Evolutionary conservation across 768 basidiomycete genomes (phyloP).

Genomic region (Naganishia vishniacii): DNA sequence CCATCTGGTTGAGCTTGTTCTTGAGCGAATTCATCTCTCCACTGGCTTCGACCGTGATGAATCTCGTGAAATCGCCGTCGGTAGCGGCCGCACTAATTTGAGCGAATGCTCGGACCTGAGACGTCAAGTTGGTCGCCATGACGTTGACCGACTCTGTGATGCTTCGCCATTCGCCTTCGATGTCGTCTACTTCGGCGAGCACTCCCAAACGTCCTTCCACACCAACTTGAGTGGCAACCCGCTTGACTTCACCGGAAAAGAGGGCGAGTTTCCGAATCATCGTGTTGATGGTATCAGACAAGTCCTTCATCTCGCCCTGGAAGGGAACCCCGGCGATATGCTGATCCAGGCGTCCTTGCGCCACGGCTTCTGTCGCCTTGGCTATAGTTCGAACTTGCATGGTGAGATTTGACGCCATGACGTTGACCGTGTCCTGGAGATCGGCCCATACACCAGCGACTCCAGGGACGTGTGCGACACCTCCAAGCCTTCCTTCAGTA

Average conservation of each 20-base stretch:
- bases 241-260: conserved; percentile 77
- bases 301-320: conserved; percentile 88
- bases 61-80: conserved; percentile 96
- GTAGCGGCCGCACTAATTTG: conserved; percentile 98
- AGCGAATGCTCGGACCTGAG: conserved; percentile 96
- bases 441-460: conserved; percentile 44
- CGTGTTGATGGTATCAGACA: conserved; percentile 94
- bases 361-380: conserved; percentile 81
- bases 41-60: conserved; percentile 96
- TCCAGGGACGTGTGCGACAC: conserved; percentile 45
- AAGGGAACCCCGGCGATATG: conserved; percentile 90
- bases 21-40: conserved; percentile 99
- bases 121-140: conserved; percentile 73
- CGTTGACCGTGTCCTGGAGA: conserved; percentile 57
- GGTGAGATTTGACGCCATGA: conserved; percentile 91
- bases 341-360: conserved; percentile 83
- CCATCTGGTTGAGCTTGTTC: conserved; percentile 82
- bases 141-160: conserved; percentile 58
- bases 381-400: conserved; percentile 90
- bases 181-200: conserved; percentile 91
- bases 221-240: conserved; percentile 94
- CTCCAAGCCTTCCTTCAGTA: conserved; percentile 58
- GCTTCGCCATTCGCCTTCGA: conserved; percentile 97
- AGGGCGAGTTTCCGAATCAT: conserved; percentile 54
- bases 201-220: conserved; percentile 98